Evolutionary conservation across 257 asterid species (phyloP).

Genomic region (Solanum lignicaule): DNA sequence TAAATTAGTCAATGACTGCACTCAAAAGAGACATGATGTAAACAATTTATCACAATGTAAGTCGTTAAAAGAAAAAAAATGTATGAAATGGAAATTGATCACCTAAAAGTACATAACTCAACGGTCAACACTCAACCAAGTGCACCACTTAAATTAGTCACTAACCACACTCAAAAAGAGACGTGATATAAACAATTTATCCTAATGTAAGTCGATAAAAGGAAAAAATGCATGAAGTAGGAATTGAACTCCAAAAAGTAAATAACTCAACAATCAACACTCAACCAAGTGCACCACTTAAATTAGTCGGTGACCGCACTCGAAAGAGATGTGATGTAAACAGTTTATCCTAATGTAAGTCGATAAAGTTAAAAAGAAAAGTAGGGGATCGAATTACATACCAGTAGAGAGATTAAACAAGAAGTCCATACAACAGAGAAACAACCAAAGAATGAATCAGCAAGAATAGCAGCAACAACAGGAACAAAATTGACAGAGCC

Average conservation of each 20-base stretch:
- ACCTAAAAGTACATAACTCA: background rate
- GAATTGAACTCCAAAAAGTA: no score
- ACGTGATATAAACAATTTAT: background rate
- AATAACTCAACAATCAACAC: no score
- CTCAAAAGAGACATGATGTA: background rate
- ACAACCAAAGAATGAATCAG: constrained; percentile 24
- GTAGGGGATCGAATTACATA: background rate
- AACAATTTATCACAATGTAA: background rate
- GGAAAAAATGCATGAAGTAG: background rate
- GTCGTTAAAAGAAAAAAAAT: background rate
- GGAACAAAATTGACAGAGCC: constrained; percentile 20
- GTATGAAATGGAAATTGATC: background rate
- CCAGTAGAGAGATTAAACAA: constrained; percentile 14
- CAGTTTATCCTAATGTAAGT: background rate
- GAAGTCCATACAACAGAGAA: constrained; percentile 19
- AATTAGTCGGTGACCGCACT: no score
- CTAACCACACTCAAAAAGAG: background rate
- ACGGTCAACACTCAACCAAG: background rate
- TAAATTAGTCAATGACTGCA: background rate
- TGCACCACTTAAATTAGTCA: background rate
- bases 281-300: no score
- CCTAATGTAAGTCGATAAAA: background rate
- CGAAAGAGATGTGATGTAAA: accelerated
- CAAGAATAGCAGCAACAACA: constrained; percentile 18
- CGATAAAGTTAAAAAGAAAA: background rate